Evolutionary conservation across 768 basidiomycete genomes (phyloP).

Genomic region (Dioszegia aurantiaca): DNA sequence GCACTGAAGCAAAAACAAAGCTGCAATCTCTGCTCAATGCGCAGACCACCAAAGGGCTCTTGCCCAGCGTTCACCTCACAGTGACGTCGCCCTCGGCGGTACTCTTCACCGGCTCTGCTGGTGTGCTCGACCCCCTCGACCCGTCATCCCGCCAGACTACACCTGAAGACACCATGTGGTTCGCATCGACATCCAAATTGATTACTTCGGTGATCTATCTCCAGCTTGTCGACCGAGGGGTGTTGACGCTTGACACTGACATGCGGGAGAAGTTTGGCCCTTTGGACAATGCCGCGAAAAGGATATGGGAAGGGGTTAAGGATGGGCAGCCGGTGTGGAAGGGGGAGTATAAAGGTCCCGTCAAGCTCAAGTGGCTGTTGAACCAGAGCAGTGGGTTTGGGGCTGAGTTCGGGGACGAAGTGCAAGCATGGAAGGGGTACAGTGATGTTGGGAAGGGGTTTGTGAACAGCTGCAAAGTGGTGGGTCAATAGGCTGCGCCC

Average conservation of each 20-base stretch:
- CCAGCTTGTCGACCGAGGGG: conserved; percentile 35
- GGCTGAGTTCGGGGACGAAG: conserved; percentile 29
- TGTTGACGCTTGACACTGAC: conserved; percentile 31
- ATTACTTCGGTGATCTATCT: conserved; percentile 38
- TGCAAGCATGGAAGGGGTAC: conserved; percentile 32
- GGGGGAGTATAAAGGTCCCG: conserved; percentile 11
- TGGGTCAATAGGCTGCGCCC: conserved; percentile 10
- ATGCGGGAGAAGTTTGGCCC: conserved; percentile 21
- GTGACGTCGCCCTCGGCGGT: conserved; percentile 20
- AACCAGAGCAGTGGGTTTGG: conserved; percentile 47
- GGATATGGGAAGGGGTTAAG: conserved; percentile 23
- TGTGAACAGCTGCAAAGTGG: conserved; percentile 44
- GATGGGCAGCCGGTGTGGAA: conserved; percentile 19
- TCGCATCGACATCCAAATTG: conserved; percentile 41
- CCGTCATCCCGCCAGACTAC: conserved; percentile 2
- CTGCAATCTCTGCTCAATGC: conserved; percentile 24
- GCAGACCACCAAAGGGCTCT: conserved; percentile 6
- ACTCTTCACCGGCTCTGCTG: conserved; percentile 25
- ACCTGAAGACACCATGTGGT: conserved; percentile 36
- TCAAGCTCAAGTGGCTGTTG: conserved; percentile 34
- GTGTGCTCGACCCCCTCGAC: conserved; percentile 31
- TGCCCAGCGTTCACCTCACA: conserved; percentile 29
- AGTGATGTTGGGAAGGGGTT: conserved; percentile 30
- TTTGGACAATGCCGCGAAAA: conserved; percentile 21
- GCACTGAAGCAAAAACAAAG: not conserved